These are phyloP conservation scores for Pythium volutum DNA, from an alignment of 352 stramenopile genomes.

Conservation along the genomic window DNA sequence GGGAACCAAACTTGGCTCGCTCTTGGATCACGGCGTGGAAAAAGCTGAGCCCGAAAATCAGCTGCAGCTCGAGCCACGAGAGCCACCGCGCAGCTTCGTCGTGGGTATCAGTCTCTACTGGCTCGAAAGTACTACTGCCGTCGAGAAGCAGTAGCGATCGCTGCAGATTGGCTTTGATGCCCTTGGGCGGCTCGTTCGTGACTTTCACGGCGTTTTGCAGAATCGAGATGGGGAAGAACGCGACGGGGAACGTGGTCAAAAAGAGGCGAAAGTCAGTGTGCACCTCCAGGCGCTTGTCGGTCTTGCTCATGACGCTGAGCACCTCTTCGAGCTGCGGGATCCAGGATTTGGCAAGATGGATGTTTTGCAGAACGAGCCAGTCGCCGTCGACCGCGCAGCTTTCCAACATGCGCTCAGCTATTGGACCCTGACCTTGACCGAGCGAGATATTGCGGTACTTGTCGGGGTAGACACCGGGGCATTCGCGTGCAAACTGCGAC, in stretches of 20 bases:
- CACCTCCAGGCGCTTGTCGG: conserved; percentile 29
- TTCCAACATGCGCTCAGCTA: conserved; percentile 61
- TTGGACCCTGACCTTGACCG: conserved; percentile 68
- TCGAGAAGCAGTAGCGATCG: conserved; percentile 54
- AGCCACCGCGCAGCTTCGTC: conserved; percentile 12
- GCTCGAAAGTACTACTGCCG: background rate
- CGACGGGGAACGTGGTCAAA: conserved; percentile 58
- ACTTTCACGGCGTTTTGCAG: conserved; percentile 78
- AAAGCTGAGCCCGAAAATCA: conserved; percentile 73
- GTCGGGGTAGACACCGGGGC: conserved; percentile 27
- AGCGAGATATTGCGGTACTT: conserved; percentile 65
- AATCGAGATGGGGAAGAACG: conserved; percentile 70
- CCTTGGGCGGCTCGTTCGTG: conserved; percentile 71
- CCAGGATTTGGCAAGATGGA: conserved; percentile 76
- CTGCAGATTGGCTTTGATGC: conserved; percentile 70
- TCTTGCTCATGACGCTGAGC: conserved; percentile 31
- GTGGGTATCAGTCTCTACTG: background rate
- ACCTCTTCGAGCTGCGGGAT: conserved; percentile 58
- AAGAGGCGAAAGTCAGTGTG: conserved; percentile 68
- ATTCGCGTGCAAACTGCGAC: conserved; percentile 45
- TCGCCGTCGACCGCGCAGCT: conserved; percentile 41
- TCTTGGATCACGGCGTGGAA: conserved; percentile 81
- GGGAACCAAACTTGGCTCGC: conserved; percentile 63
- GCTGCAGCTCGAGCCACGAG: conserved; percentile 38
- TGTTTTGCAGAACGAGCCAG: conserved; percentile 77